Percentiles rank a stretch among this genome's conserved stretches.
Evolutionary conservation across 306 rosid species (phyloP).

Genomic region (Vigna hirtella): DNA sequence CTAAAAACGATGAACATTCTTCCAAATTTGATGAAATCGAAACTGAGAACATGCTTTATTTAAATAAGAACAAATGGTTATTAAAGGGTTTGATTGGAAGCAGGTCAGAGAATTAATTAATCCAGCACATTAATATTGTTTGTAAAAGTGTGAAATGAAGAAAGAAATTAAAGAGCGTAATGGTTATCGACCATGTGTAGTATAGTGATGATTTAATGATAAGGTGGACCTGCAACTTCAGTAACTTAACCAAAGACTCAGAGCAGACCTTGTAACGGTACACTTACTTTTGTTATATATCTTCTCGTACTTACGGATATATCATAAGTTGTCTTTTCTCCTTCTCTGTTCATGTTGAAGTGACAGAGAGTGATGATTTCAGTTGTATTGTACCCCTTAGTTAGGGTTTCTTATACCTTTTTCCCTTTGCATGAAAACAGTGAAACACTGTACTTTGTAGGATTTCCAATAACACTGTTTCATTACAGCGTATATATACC

Average conservation of each 20-base stretch:
- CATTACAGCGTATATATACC: constrained; percentile 16
- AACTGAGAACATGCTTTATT: background rate
- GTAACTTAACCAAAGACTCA: constrained; percentile 27
- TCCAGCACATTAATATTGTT: background rate
- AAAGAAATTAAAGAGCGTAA: too few species aligned
- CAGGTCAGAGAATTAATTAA: background rate
- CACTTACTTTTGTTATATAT: background rate
- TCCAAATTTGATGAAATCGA: background rate
- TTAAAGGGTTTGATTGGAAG: background rate
- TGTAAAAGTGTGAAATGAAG: background rate
- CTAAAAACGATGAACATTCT: background rate
- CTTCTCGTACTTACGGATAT: background rate
- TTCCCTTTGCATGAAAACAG: constrained; percentile 44
- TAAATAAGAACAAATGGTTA: background rate
- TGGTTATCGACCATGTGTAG: background rate
- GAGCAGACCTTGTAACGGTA: background rate
- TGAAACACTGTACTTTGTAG: constrained; percentile 45
- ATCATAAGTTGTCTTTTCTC: constrained; percentile 32
- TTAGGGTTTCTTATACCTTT: constrained; percentile 44
- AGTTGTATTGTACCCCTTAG: constrained; percentile 14
- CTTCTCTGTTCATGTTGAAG: constrained; percentile 47
- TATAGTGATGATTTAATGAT: constrained; percentile 28
- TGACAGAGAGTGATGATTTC: constrained; percentile 26
- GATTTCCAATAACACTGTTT: constrained; percentile 43
- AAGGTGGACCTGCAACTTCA: constrained; percentile 32